Evolutionary conservation across 2,329 filamentous ascomycete genomes (phyloP), one percentile per base, ranked within the genome.

Genomic region (Neoarthrinium moseri): DNA sequence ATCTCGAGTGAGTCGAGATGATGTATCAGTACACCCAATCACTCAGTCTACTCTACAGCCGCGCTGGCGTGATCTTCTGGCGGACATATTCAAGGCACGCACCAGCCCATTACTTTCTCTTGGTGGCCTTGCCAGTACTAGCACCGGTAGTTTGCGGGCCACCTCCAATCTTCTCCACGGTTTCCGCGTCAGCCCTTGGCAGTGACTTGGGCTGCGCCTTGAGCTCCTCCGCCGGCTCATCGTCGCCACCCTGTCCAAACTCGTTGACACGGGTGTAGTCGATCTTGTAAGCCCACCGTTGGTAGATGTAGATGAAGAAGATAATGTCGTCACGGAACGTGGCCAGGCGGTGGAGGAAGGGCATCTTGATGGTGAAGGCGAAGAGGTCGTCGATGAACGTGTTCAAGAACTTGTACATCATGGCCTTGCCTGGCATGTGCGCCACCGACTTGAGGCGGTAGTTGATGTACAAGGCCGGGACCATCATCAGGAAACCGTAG

Each of bases 321-420:
- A 99, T 97, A 54, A 99, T 78, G 62, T 99, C 94, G 65, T 99
- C 94, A 50, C 94, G 80, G 52, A 99, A 79, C 1, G 94, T 97
- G 1, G 94, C 91, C 41, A 99, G 75, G 13, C 94, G 83, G 68
- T 99, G 94, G 42, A 99, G 77, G 51, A 91, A 83, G 1, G 94
- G 94, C 94, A 99, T 99, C 74, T 97, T 97, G 74, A 99, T 96
- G 30, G 94, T 99, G 62, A 97, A 99, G 2, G 94, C 94, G 63
- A 99, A 99, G 24, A 99, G 76, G 63, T 99, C 94, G 68, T 99
- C 94, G 65, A 99, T 97, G 67, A 99, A 99, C 5, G 94, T 97
- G 73, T 97, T 96, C 54, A 97, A 74, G 71, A 96, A 96, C 73
- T 97, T 96, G 80, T 96, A 96, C 66, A 86, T 92, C 90, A 99